Evolutionary conservation across 148 eudicot species (phyloP), one percentile per base, ranked within the genome.

Genomic region (Gaultheria prostrata): DNA sequence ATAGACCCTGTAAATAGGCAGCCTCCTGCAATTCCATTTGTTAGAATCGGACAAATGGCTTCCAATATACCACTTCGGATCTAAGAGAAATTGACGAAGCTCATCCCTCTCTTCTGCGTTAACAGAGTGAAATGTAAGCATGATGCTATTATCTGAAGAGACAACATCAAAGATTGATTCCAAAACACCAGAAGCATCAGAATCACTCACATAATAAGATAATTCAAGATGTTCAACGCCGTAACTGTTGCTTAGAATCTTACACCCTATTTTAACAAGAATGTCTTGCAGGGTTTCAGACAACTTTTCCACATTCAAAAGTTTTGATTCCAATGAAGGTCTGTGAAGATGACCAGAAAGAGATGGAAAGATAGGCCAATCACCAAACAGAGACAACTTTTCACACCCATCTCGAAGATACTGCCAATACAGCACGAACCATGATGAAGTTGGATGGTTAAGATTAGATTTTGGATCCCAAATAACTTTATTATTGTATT

Each of bases 291-390:
- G 88, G 76, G 82, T 91, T 57, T 92, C 91, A 49, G 98, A 86
- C 87, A 95, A 89, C 18, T 87, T 86, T 50, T 91, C 92, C 51
- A 86, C 86, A 85, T 91, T 90, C 88, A 97, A 87, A 91, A 97
- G 82, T 84, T 92, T 97, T 65, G 91, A 88, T 76, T 87, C 89
- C 86, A 48, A 84, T 39, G 90, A 91, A 82, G 91, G 91, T 91
- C 98, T 89, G 85, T 93, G 91, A 76, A 97, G 87, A 86, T 95
- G 93, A 78, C 95, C 95, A 72, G 95, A 90, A 63, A 90, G 88
- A 43, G 98, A 92, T 67, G 99, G 99, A 79, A 97, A 82, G 85
- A 97, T 97, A 63, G 99, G 99, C 97, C 97, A 97, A 61, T 95
- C 99, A 81, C 93, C 90, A 91, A 97, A 93, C 39, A 91, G 46